A percentile compares a stretch with the other conserved stretches of the same genome.
These are phyloP conservation scores for Sphenostylis stenocarpa DNA, from an alignment of 306 rosid species.

Conservation along the genomic window DNA sequence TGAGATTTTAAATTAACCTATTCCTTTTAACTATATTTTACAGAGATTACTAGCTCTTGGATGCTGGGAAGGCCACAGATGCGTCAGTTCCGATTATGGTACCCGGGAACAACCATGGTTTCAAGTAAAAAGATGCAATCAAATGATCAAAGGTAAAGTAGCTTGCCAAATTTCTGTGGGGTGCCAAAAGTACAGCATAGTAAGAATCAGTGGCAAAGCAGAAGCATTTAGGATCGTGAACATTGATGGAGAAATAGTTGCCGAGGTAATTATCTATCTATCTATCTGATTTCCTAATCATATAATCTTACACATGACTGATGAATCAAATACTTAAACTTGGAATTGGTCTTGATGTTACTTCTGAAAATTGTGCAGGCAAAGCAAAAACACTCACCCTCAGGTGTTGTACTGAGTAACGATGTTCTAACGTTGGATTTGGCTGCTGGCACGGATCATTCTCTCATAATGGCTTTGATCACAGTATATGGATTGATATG, in stretches of 20 bases:
- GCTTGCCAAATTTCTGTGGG: constrained; percentile 63
- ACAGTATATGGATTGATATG: constrained; percentile 64
- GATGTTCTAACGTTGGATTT: constrained; percentile 69
- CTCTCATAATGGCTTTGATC: constrained; percentile 64
- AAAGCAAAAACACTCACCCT: constrained; percentile 51
- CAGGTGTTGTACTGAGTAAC: constrained; percentile 60
- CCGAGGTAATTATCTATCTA: constrained; percentile 55
- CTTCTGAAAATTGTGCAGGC: constrained; percentile 48
- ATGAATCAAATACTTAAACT: not conserved
- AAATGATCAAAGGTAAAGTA: constrained; percentile 42
- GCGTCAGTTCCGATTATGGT: constrained; percentile 14
- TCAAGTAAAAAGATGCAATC: constrained; percentile 54
- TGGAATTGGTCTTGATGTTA: constrained; percentile 17
- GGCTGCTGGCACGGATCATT: constrained; percentile 52
- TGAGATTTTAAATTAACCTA: not conserved
- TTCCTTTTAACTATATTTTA: not conserved
- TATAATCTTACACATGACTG: not conserved
- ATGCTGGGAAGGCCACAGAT: constrained; percentile 72
- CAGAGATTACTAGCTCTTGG: constrained; percentile 67
- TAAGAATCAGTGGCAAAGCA: constrained; percentile 42
- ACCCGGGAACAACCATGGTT: constrained; percentile 54
- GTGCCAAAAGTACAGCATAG: constrained; percentile 49
- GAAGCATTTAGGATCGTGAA: constrained; percentile 52
- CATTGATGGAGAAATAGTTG: constrained; percentile 53
- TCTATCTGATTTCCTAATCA: not conserved